Percentiles rank a stretch among this genome's conserved stretches.
Conservation (phyloP, 805 yeast genomes). For the Pichia cabralensis region DNA sequence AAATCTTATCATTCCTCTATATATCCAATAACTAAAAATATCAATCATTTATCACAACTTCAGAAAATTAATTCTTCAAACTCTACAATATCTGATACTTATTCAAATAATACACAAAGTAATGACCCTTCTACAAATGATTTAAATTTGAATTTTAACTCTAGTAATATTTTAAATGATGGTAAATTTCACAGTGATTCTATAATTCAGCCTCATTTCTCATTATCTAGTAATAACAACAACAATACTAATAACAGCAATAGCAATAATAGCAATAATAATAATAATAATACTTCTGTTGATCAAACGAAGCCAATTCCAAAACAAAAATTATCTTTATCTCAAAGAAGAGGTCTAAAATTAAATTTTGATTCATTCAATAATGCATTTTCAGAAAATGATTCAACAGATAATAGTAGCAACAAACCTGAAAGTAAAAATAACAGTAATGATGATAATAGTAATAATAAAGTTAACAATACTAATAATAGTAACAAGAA, state of each 20-base stretch:
- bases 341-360: constrained; percentile 48
- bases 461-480: background rate
- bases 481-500: background rate
- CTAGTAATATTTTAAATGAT: too few species aligned
- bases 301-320: background rate
- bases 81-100: too few species aligned
- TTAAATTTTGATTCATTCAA: constrained; percentile 26
- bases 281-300: background rate
- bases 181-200: too few species aligned
- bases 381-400: constrained; percentile 3
- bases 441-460: background rate
- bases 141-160: too few species aligned
- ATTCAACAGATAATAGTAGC: background rate
- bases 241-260: background rate
- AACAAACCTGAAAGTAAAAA: background rate
- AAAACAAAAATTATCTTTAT: constrained; percentile 33
- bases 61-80: constrained; percentile 5
- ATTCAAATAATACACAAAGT: too few species aligned
- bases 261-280: background rate
- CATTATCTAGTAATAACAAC: too few species aligned
- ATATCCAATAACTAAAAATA: constrained; percentile 4
- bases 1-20: too few species aligned
- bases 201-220: too few species aligned
- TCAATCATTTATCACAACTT: constrained; percentile 3
- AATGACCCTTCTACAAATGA: too few species aligned